phyloP scores from a whole-genome alignment of 164 flowering plant genomes.

The Dillenia suffruticosa region DNA sequence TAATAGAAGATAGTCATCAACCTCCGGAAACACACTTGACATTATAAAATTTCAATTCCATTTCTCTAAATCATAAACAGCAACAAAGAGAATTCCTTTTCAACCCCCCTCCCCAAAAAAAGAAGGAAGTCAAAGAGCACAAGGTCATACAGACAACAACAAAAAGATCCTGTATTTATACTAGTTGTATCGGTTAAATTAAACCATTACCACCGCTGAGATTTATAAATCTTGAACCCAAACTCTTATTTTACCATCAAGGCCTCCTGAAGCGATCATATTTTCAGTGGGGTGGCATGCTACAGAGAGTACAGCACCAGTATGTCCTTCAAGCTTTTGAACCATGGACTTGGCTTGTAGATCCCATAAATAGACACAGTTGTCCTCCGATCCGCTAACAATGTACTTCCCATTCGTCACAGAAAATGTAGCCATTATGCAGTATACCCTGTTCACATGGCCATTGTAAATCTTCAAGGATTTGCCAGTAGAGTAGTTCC shows the following conservation, averaged over 20 bases:
- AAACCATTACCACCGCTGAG: neutral
- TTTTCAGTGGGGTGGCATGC: constrained; percentile 77
- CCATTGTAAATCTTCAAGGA: constrained; percentile 71
- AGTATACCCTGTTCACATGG: constrained; percentile 61
- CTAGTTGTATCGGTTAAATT: too few relatives aligned
- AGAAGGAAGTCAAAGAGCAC: too few relatives aligned
- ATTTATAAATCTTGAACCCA: constrained; percentile 70
- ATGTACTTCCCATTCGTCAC: constrained; percentile 88
- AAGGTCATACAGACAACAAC: too few relatives aligned
- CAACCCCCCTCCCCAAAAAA: too few relatives aligned
- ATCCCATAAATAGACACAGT: constrained; percentile 87
- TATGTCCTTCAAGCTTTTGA: constrained; percentile 88
- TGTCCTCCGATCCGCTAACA: constrained; percentile 94
- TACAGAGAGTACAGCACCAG: constrained; percentile 82
- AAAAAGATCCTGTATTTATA: too few relatives aligned
- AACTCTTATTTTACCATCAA: constrained; percentile 63
- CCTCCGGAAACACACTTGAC: too few relatives aligned
- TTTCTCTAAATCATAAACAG: too few relatives aligned
- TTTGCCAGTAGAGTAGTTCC: constrained; percentile 80
- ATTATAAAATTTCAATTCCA: too few relatives aligned
- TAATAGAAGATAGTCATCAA: too few relatives aligned
- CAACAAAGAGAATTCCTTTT: too few relatives aligned
- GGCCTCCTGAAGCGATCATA: constrained; percentile 85
- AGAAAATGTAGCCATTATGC: constrained; percentile 77
- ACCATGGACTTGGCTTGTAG: constrained; percentile 66